Evolutionary conservation across 176 grass and related monocot species (phyloP).

Genomic region (Avena sativa): DNA sequence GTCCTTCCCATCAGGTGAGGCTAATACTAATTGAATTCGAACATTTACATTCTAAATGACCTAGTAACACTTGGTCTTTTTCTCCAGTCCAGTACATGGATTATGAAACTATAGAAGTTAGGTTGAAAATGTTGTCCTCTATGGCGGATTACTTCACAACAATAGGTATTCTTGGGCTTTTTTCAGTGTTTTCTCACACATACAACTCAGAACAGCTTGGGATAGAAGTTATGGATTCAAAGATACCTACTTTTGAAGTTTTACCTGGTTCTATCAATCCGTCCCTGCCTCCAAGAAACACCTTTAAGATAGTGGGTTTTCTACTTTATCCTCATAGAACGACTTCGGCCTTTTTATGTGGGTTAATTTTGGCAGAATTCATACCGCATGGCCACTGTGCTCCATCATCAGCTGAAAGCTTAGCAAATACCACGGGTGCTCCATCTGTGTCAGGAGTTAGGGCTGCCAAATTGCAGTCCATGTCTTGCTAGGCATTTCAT

Average conservation of each 20-base stretch:
- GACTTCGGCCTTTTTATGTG: neutral
- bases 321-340: conserved; percentile 20
- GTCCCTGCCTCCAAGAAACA: conserved; percentile 10
- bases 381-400: conserved; percentile 35
- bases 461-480: conserved; percentile 33
- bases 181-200: conserved; percentile 14
- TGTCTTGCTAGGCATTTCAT: conserved; percentile 6
- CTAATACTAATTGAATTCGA: neutral
- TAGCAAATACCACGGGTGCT: conserved; percentile 27
- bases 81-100: conserved; percentile 43
- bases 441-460: conserved; percentile 17
- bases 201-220: conserved; percentile 35
- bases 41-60: conserved; percentile 18
- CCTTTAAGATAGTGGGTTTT: neutral
- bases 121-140: conserved; percentile 35
- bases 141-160: neutral
- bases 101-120: conserved; percentile 35
- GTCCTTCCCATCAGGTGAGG: neutral
- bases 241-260: conserved; percentile 3
- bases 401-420: conserved; percentile 43
- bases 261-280: conserved; percentile 37
- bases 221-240: conserved; percentile 21
- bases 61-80: conserved; percentile 34
- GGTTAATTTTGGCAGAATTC: conserved; percentile 49
- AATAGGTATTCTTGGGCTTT: neutral